A percentile compares a stretch with the other conserved stretches of the same genome.
Evolutionary conservation across 2,329 filamentous ascomycete species (phyloP).

Genomic region (Spiromastix sp.): DNA sequence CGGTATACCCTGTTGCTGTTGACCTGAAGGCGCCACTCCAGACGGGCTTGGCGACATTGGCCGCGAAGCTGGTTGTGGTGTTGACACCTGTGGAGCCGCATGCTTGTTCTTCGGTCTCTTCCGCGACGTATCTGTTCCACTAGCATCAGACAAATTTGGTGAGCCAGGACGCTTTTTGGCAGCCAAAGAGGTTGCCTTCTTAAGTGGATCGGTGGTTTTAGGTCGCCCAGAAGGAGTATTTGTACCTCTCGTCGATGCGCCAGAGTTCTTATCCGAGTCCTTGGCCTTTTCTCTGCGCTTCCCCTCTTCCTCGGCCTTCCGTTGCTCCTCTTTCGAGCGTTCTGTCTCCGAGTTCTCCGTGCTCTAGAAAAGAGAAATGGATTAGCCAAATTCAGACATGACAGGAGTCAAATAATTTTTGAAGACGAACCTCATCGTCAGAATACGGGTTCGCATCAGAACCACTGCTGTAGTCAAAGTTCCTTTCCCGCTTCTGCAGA

Average conservation of each 20-base stretch:
- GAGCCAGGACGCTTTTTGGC: constrained; percentile 76
- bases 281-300: constrained; percentile 42
- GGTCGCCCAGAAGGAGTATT: constrained; percentile 54
- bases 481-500: constrained; percentile 73
- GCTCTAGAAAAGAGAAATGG: constrained; percentile 29
- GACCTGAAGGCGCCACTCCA: constrained; percentile 4
- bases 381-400: constrained; percentile 8
- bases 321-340: constrained; percentile 48
- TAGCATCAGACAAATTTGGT: constrained; percentile 79
- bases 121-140: constrained; percentile 77
- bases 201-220: constrained; percentile 42
- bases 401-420: neutral
- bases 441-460: constrained; percentile 49
- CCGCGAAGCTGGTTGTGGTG: constrained; percentile 39
- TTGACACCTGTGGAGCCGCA: constrained; percentile 19
- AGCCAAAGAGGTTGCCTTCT: constrained; percentile 36
- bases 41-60: constrained; percentile 49
- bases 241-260: constrained; percentile 57
- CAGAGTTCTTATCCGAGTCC: constrained; percentile 37
- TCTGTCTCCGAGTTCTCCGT: constrained; percentile 57
- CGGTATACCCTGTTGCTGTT: constrained; percentile 3
- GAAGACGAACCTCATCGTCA: constrained; percentile 36
- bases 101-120: constrained; percentile 69
- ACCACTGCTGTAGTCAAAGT: constrained; percentile 74
- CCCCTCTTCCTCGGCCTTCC: constrained; percentile 49